Conservation (phyloP, 495 filamentous ascomycete genomes). For the Cetradonia linearis region DNA sequence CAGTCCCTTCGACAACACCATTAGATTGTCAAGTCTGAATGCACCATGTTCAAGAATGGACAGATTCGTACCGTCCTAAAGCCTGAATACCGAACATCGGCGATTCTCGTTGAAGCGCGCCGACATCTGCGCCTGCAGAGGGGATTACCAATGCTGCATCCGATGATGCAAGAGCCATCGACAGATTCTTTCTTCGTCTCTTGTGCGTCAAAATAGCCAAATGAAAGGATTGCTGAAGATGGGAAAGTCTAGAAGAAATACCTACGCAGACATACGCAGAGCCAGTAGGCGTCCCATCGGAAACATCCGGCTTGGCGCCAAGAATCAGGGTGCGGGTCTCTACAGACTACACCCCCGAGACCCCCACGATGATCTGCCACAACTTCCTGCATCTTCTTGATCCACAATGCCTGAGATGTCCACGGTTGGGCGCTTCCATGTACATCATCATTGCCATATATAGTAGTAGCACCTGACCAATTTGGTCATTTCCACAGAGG, state of each 20-base stretch:
- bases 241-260: too few relatives aligned
- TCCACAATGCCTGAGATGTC: background rate
- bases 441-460: conserved; percentile 1
- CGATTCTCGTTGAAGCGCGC: background rate
- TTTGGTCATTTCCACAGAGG: background rate
- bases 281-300: background rate
- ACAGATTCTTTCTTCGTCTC: background rate
- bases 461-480: background rate
- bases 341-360: background rate
- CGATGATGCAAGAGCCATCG: background rate
- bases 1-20: background rate
- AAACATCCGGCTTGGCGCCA: background rate
- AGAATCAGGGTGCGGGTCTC: background rate
- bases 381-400: background rate
- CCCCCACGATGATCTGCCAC: too few relatives aligned
- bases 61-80: background rate
- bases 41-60: background rate
- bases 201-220: background rate
- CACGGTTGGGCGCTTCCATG: background rate
- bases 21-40: background rate
- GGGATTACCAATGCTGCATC: background rate
- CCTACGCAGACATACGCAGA: background rate
- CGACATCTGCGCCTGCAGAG: background rate
- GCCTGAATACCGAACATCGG: background rate
- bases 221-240: background rate